Evolutionary conservation across 768 basidiomycete species (phyloP), one percentile per base, ranked within the genome.

Genomic region (Lactifluus echinatus): DNA sequence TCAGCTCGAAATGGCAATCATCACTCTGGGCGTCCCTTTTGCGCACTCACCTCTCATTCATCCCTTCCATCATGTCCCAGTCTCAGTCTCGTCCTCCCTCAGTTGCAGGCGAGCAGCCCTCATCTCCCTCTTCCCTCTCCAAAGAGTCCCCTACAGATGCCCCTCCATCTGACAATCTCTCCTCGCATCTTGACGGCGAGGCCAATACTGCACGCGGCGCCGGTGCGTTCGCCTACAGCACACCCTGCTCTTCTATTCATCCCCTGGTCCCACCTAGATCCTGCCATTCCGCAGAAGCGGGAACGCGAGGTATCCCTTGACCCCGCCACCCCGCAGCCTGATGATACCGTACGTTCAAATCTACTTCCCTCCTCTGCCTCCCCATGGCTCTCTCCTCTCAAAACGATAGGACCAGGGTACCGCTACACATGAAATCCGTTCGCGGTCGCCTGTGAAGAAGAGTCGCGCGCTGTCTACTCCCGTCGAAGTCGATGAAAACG

Each of bases 261-360:
- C 5, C 33, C 19, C 36, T 28, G n/a, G 53, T 44, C 47, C 19
- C 51, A 31, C 59, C 10, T 19, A 86, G 85, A 56, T 84, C 80
- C 83, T 84, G 68, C 48, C 28, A 62, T 63, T 14, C 63, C 63
- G 29, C 63, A 63, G 68, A 91, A 91, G 70, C 78, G 88, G 61
- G 87, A 88, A 69, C 75, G 88, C 34, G 87, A 89, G 69, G 80
- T 84, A 23, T 91, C 88, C 26, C 70, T 85, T 33, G 88, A 91
- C 69, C 86, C 87, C 56, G 66, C 69, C 4, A 73, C 73, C 21
- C 71, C 73, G 1, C 67, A 68, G 54, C 66, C 70, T 15, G 60
- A 66, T 42, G 63, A 66, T 33, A 50, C 59, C 53, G 72, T 71
- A 73, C 68, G 57, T 74, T 31, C 53, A 5, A 24, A 21, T 39